phyloP scores from a whole-genome alignment of 2,329 filamentous ascomycete species.

The Nemania abortiva region DNA sequence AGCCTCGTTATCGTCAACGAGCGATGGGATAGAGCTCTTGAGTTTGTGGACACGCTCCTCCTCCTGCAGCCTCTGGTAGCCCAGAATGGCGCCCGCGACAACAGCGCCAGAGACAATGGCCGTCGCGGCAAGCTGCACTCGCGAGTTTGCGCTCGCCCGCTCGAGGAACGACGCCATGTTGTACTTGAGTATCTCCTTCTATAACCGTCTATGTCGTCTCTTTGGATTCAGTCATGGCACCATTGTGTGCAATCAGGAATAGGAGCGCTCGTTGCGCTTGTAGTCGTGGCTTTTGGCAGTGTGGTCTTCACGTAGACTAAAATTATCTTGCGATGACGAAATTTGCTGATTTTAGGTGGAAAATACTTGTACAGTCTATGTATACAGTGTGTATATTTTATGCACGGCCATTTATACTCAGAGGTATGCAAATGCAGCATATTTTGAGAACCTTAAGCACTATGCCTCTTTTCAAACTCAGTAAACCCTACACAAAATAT shows the following conservation, averaged over 20 bases:
- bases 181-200: conserved; percentile 17
- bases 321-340: conserved; percentile 23
- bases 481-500: too few species aligned
- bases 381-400: too few species aligned
- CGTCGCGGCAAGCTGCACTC: conserved; percentile 75
- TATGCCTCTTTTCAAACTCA: too few species aligned
- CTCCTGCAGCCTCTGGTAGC: conserved; percentile 70
- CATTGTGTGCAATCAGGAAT: neutral
- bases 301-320: neutral
- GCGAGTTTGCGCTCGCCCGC: conserved; percentile 59
- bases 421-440: too few species aligned
- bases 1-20: conserved; percentile 50
- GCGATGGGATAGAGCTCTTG: conserved; percentile 69
- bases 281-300: conserved; percentile 1
- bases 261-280: neutral
- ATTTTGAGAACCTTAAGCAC: too few species aligned
- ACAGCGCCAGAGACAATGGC: conserved; percentile 74
- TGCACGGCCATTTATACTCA: too few species aligned
- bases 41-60: conserved; percentile 66
- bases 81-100: conserved; percentile 70
- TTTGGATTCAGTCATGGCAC: conserved; percentile 15
- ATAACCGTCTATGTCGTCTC: conserved; percentile 10
- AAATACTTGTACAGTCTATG: neutral
- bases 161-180: conserved; percentile 58
- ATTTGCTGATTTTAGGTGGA: conserved; percentile 7